Evolutionary conservation across 371 early-diverging fungal species (phyloP).

Genomic region (Apophysomyces variabilis): DNA sequence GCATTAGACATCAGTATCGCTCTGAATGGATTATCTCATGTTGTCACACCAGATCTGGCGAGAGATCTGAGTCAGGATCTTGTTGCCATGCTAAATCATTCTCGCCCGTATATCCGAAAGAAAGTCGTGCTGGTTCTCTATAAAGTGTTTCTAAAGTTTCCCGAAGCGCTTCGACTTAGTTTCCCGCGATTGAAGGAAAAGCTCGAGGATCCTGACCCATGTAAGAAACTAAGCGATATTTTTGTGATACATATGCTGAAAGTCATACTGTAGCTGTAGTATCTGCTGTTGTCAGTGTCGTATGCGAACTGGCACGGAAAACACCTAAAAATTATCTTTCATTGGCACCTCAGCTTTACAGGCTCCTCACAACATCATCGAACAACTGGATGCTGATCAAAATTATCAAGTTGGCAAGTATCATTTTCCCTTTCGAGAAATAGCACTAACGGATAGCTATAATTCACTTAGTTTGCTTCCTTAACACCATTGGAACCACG

Average conservation of each 20-base stretch:
- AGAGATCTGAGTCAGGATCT: conserved; percentile 89
- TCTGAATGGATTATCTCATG: conserved; percentile 87
- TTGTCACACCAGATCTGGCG: conserved; percentile 90
- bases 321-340: conserved; percentile 92
- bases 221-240: conserved; percentile 47
- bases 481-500: conserved; percentile 94
- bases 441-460: background rate
- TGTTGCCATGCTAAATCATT: conserved; percentile 85
- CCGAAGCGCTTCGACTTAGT: conserved; percentile 85
- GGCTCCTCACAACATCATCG: conserved; percentile 80
- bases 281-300: conserved; percentile 89
- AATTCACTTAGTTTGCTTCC: conserved; percentile 76
- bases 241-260: background rate
- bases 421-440: background rate
- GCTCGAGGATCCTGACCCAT: conserved; percentile 91
- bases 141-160: conserved; percentile 87
- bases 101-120: conserved; percentile 92
- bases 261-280: conserved; percentile 71
- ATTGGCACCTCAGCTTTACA: conserved; percentile 93
- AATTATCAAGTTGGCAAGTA: conserved; percentile 88
- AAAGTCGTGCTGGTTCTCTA: conserved; percentile 88
- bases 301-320: conserved; percentile 92
- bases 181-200: conserved; percentile 88
- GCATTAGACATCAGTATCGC: conserved; percentile 88
- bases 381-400: conserved; percentile 99